Percentiles rank a stretch among this genome's conserved stretches.
Evolutionary conservation across 192 early-diverging fungal genomes (phyloP).

Genomic region (Paraglomus brasilianum): DNA sequence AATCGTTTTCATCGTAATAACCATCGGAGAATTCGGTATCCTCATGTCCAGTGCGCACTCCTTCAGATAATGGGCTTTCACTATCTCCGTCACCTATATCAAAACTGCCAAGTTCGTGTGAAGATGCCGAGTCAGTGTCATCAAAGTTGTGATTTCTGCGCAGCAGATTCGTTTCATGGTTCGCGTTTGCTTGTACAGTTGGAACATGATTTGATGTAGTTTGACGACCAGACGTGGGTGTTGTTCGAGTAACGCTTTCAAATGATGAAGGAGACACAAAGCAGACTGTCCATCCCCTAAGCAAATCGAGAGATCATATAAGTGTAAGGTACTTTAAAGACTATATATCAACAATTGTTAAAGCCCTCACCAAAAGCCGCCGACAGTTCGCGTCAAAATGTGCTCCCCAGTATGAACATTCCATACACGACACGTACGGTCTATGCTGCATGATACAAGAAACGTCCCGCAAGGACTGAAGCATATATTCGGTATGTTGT

Average conservation of each 20-base stretch:
- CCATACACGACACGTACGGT: slow-evolving; percentile 54
- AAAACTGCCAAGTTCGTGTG: too few species aligned
- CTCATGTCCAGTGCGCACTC: too few species aligned
- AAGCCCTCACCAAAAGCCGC: not conserved
- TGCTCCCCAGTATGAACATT: slow-evolving; percentile 22
- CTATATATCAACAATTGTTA: not conserved
- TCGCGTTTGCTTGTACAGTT: too few species aligned
- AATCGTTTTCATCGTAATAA: too few species aligned
- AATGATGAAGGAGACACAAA: slow-evolving; percentile 21
- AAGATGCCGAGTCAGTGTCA: too few species aligned
- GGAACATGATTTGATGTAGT: too few species aligned
- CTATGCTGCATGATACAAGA: slow-evolving; percentile 57
- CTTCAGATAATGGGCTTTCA: too few species aligned
- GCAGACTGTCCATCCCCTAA: slow-evolving; percentile 25
- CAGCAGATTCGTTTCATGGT: too few species aligned
- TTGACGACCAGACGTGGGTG: not conserved
- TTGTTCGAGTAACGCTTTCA: not conserved
- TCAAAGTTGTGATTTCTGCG: too few species aligned
- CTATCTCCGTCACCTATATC: too few species aligned
- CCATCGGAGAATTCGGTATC: too few species aligned
- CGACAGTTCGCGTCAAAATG: not conserved
- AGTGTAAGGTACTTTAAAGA: not conserved
- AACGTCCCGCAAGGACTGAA: slow-evolving; percentile 56
- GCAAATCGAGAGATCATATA: not conserved
- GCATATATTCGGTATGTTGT: slow-evolving; percentile 61